A percentile compares a stretch with the other conserved stretches of the same genome.
Conservation (phyloP, 2,329 filamentous ascomycete species). For the Parastagonospora avenae region DNA sequence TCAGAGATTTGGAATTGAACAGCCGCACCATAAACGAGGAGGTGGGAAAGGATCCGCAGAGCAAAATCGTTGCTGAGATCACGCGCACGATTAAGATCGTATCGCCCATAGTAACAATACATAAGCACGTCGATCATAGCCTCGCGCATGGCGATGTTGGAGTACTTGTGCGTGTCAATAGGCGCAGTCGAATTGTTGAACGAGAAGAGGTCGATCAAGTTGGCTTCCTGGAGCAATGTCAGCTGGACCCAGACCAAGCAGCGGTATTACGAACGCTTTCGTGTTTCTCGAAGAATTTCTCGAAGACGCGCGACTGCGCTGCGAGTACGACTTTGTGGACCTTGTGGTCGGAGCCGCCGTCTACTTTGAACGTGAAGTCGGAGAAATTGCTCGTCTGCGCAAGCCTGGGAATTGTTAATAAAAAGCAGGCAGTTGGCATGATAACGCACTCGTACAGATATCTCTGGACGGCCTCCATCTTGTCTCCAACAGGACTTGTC, state of each 20-base stretch:
- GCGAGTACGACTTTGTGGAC: neutral
- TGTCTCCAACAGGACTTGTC: too few species aligned
- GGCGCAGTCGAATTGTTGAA: neutral
- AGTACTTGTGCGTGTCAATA: neutral
- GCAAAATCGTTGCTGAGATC: neutral
- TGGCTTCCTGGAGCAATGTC: neutral
- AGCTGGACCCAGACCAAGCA: neutral
- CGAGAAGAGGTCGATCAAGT: neutral
- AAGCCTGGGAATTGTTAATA: neutral
- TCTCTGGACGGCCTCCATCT: too few species aligned
- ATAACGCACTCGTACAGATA: too few species aligned
- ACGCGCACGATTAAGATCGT: neutral
- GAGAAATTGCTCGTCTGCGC: neutral
- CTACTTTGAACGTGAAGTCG: constrained; percentile 1
- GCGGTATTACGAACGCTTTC: neutral
- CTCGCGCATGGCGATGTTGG: neutral
- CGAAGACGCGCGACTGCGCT: neutral
- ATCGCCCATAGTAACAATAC: neutral
- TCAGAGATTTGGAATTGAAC: neutral
- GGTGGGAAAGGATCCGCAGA: neutral
- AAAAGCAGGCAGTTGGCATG: too few species aligned
- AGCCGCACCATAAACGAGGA: neutral
- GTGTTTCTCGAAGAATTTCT: neutral
- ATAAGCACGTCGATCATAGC: neutral
- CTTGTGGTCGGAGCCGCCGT: neutral